A percentile compares a stretch with the other conserved stretches of the same genome.
These are phyloP conservation scores for Hirschfeldia incana DNA, from an alignment of 345 rosid genomes.

Conservation along the genomic window DNA sequence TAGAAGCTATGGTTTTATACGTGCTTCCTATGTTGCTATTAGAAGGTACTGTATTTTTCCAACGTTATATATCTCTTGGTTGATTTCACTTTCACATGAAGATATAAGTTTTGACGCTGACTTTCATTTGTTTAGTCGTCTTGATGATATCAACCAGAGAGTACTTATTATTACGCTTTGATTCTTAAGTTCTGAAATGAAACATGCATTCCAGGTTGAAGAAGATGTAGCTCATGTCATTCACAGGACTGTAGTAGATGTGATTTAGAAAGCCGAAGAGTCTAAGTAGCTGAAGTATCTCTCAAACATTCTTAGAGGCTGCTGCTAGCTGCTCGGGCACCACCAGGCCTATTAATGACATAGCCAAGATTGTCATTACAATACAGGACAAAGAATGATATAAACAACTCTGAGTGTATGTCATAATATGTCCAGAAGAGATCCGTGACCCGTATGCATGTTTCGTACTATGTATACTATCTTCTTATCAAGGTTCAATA, in stretches of 20 bases:
- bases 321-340: slow-evolving; percentile 35
- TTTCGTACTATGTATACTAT: background rate
- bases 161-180: background rate
- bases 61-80: background rate
- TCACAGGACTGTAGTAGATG: slow-evolving; percentile 53
- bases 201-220: slow-evolving; percentile 49
- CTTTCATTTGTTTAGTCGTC: background rate
- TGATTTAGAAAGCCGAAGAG: slow-evolving; percentile 46
- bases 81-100: background rate
- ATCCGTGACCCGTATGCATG: background rate
- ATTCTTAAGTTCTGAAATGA: background rate
- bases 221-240: slow-evolving; percentile 66
- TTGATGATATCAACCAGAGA: background rate
- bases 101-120: background rate
- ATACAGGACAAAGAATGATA: slow-evolving; percentile 51
- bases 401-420: slow-evolving; percentile 62
- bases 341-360: slow-evolving; percentile 42
- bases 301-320: slow-evolving; percentile 36
- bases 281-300: slow-evolving; percentile 41
- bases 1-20: no score
- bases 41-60: no score
- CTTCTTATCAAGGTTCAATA: background rate
- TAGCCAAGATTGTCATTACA: slow-evolving; percentile 60
- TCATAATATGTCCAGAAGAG: background rate
- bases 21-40: no score